These are phyloP conservation scores for Trifolium fragiferum DNA, from an alignment of 306 rosid genomes.

Conservation along the genomic window DNA sequence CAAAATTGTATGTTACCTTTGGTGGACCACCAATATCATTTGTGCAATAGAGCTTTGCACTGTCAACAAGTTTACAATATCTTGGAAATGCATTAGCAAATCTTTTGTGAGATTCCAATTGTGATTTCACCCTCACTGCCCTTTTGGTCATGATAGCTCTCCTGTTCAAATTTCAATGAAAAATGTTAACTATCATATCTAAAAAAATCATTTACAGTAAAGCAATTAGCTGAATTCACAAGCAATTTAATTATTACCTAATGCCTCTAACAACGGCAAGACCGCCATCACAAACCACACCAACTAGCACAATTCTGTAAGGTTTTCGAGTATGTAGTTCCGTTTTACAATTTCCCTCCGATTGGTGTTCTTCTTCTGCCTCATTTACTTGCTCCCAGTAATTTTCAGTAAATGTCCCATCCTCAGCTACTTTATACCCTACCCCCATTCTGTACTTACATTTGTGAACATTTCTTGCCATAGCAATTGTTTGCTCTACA, in stretches of 20 bases:
- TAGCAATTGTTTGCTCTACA: conserved; percentile 75
- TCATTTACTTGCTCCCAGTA: conserved; percentile 78
- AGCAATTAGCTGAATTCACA: conserved; percentile 1
- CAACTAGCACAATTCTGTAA: conserved; percentile 86
- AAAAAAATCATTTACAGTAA: not conserved
- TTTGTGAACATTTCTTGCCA: conserved; percentile 86
- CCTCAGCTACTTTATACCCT: conserved; percentile 72
- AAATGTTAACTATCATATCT: conserved; percentile 18
- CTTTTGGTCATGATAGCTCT: conserved; percentile 79
- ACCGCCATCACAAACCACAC: conserved; percentile 91
- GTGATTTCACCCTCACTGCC: conserved; percentile 93
- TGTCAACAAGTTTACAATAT: conserved; percentile 82
- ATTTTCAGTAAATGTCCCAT: conserved; percentile 71
- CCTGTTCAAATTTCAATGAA: conserved; percentile 50
- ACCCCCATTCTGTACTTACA: conserved; percentile 77
- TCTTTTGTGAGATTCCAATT: conserved; percentile 87
- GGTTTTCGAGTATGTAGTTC: conserved; percentile 53
- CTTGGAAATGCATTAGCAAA: conserved; percentile 77
- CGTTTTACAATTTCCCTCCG: conserved; percentile 6
- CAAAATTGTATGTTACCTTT: conserved; percentile 55
- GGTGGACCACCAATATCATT: conserved; percentile 64
- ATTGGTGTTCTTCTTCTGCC: conserved; percentile 44
- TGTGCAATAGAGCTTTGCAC: conserved; percentile 76
- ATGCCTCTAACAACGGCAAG: conserved; percentile 93
- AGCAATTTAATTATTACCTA: conserved; percentile 49